Percentiles rank a stretch among this genome's conserved stretches.
Conservation (phyloP, 305 asterid species). For the Fraxinus sp. region DNA sequence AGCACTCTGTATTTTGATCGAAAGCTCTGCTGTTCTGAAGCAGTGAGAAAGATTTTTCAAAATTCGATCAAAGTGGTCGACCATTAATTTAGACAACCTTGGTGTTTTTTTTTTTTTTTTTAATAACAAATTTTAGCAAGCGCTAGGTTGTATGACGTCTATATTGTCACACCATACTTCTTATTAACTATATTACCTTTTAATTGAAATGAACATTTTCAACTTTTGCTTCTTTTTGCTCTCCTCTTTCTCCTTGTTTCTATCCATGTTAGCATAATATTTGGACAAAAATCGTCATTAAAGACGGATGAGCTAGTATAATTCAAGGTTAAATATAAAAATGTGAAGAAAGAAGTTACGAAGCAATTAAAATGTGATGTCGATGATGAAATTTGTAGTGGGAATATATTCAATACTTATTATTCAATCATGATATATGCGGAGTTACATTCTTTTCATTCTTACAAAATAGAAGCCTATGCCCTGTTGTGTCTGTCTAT, state of each 20-base stretch:
- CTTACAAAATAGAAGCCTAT: too few relatives aligned
- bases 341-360: not conserved
- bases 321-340: not conserved
- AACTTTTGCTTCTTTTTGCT: not conserved
- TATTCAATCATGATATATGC: too few relatives aligned
- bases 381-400: too few relatives aligned
- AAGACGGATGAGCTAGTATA: not conserved
- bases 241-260: not conserved
- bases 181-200: not conserved
- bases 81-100: not conserved
- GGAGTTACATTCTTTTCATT: too few relatives aligned
- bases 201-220: not conserved
- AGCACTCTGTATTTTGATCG: not conserved
- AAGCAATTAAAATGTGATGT: not conserved
- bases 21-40: not conserved
- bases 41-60: not conserved
- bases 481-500: too few relatives aligned
- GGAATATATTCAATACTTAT: too few relatives aligned
- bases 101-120: not conserved
- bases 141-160: not conserved
- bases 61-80: not conserved
- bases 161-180: not conserved
- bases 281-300: not conserved
- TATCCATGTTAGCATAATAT: not conserved
- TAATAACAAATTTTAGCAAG: not conserved